Percentiles rank a stretch among this genome's conserved stretches.
Evolutionary conservation across 495 filamentous ascomycete species (phyloP).

Genomic region (Opeltia flavorubescens): DNA sequence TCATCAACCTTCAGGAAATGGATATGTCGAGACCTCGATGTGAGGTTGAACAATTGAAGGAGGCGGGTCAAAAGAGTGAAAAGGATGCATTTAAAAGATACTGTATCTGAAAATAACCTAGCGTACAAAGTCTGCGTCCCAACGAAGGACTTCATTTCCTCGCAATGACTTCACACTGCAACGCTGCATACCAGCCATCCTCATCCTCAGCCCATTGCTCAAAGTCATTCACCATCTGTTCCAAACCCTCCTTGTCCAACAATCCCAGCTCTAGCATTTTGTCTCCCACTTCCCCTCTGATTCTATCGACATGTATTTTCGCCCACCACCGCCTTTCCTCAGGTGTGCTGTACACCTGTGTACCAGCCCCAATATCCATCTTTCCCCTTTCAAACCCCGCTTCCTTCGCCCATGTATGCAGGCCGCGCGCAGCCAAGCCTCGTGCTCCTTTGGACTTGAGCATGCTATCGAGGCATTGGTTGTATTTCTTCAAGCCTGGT

Average conservation of each 20-base stretch:
- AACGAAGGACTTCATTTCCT: too few species aligned
- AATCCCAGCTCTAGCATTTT: slow-evolving; percentile 25
- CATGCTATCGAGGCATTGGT: slow-evolving; percentile 24
- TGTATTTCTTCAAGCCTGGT: slow-evolving; percentile 26
- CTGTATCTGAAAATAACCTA: too few species aligned
- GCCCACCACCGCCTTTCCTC: slow-evolving; percentile 34
- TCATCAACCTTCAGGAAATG: too few species aligned
- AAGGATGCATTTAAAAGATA: too few species aligned
- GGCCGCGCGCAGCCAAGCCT: slow-evolving; percentile 32
- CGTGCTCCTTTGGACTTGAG: slow-evolving; percentile 25
- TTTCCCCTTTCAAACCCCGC: slow-evolving; percentile 28
- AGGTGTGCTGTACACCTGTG: slow-evolving; percentile 31
- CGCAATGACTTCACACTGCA: slow-evolving; percentile 44
- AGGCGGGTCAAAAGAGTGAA: too few species aligned
- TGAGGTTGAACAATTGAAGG: too few species aligned
- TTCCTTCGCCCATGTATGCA: slow-evolving; percentile 35
- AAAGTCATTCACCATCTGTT: slow-evolving; percentile 28
- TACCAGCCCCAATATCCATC: slow-evolving; percentile 24
- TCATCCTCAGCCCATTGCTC: slow-evolving; percentile 29
- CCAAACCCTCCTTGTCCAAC: slow-evolving; percentile 28
- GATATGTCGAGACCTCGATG: too few species aligned
- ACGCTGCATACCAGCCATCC: slow-evolving; percentile 36
- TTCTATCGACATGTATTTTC: slow-evolving; percentile 30
- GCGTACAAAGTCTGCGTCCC: too few species aligned
- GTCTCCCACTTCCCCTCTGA: slow-evolving; percentile 23